Evolutionary conservation across 2,329 filamentous ascomycete genomes (phyloP), one percentile per base, ranked within the genome.

Genomic region (Fusarium sp.): DNA sequence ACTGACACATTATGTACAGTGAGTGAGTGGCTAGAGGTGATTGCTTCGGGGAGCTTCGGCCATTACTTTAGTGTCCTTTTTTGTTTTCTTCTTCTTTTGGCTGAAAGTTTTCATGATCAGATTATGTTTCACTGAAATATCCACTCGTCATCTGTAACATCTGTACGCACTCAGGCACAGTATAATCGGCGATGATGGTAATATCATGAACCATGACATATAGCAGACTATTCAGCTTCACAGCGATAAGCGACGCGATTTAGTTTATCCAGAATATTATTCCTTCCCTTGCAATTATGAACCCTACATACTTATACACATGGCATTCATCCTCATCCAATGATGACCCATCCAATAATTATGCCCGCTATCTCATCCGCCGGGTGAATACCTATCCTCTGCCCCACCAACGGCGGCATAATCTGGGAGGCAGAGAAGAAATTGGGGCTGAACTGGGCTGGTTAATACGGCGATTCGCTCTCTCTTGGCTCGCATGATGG

Each of bases 351-450:
- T 57, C 46, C 29, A 63, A 63, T 48, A 27, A 27, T 21, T 27
- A 62, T 54, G 64, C 61, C 60, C 61, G 68, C 73, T 66, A 69
- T 66, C 62, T 62, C 71, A 72, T 61, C 64, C 63, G 66, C 75
- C 75, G 75, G 75, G 49, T 77, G 75, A 77, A 77, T 77, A 73
- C 73, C 66, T 39, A 54, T 27, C 48, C 38, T 31, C 25, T 58
- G 58, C 63, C 75, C 73, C 75, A 76, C 73, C 67, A 66, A 67
- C 71, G 60, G 66, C 74, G 73, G 72, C 70, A 73, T 65, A 67
- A 63, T 69, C 58, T 69, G 10, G 8, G 35, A 63, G 57, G 38
- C 39, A 64, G 27, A 59, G 48, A 66, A 57, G 45, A 51, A 46
- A 58, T 39, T 33, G 51, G 52, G 59, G 46, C 57, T 44, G 29